Evolutionary conservation across 83 land plant species (phyloP), one percentile per base, ranked within the genome.

Genomic region (Picea mariana): DNA sequence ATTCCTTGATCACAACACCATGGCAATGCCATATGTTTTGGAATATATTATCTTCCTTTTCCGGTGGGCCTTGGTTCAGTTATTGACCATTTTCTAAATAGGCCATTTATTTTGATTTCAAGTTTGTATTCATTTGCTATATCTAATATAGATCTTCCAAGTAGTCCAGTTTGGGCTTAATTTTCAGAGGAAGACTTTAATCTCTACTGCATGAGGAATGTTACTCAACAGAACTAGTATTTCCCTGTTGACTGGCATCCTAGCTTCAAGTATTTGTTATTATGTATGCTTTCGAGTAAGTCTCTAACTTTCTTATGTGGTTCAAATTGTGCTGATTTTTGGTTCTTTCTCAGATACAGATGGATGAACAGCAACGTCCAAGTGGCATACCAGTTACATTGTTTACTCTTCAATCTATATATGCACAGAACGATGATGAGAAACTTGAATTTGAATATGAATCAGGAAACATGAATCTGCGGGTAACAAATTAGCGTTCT

Each of bases 371-470:
- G 62, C 93, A 91, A 38, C 85, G 92, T 18, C 79, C 95, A 27
- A 88, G 94, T 86, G 98, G 96, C 62, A 93, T 93, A 72, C 91
- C 98, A 27, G 94, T 94, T 11, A 95, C 98, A 52, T 85, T 87
- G 40, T 92, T 97, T 81, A 95, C 92, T 11, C 92, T 97, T 38
- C 92, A 92, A 73, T 97, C 99, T 26, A 91, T 97, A 9, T 97
- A 94, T 91, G 91, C 99, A 69, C 89, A 85, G 67, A 90, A 81
- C 59, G 96, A 93, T 80, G 91, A 97, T 83, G 99, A 97, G 75
- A 91, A 88, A 78, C 90, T 97, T 79, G 88, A 90, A 82, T 97
- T 95, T 89, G 99, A 95, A 78, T 96, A 93, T 87, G 98, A 95
- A 82, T 91, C 95, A 9, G 95, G 94, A 73, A 91, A 87, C 79